Evolutionary conservation across 352 stramenopile genomes (phyloP), one percentile per base, ranked within the genome.

Genomic region (Pythium chondricola): DNA sequence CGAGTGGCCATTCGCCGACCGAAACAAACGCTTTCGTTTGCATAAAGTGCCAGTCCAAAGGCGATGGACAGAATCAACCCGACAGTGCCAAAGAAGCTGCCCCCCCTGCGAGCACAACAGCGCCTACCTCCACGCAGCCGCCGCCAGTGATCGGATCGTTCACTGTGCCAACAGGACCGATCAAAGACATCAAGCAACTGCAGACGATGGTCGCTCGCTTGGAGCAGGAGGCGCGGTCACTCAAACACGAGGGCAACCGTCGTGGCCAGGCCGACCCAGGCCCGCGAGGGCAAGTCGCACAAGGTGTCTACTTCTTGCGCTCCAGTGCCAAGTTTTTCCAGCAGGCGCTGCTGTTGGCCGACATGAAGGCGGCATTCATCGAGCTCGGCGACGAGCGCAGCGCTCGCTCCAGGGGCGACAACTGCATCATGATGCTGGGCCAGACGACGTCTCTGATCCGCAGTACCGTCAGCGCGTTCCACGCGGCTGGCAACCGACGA

Each of bases 281-380:
- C 0, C 42, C 49, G 11, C 48, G 50, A 37, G 76, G 66, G 0
- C 69, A 88, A 47, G 52, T 82, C 22, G 82, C 76, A 13, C 71
- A 87, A 51, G 83, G 60, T 9, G 79, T 78, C 43, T 88, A 68
- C 48, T 94, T 89, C 42, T 67, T 94, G 36, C 72, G 68, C 11
- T 85, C 80, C 5, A 80, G 77, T 25, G 73, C 67, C 41, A 92
- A 92, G 59, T 94, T 92, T 56, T 87, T 94, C 30, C 71, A 89
- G 56, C 70, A 92, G 36, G 83, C 79, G 22, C 63, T 94, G 16
- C 81, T 88, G 38, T 57, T 89, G 16, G 74, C 81, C 22, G 78
- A 94, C 43, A 60, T 92, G 24, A 94, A 94, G 43, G 63, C 70
- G n/a, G 79, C 76, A 32, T 90, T 87, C 48, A 74, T 85, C 48